Conservation (phyloP, 2,329 filamentous ascomycete species). For the Colletotrichum theobromicola region DNA sequence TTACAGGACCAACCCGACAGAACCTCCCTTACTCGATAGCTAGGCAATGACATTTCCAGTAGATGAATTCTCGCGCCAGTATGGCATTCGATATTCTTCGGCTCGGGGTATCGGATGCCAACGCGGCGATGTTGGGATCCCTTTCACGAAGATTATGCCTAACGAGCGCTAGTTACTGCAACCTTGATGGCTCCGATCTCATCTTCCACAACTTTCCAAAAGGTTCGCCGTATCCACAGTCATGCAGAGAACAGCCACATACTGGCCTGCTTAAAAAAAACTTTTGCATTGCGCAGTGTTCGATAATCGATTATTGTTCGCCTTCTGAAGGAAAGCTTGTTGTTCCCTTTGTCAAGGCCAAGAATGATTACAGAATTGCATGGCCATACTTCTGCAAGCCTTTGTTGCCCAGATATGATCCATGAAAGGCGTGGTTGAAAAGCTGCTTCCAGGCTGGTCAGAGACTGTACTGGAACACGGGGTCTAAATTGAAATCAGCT, state of each 20-base stretch:
- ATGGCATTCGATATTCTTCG: fast-evolving
- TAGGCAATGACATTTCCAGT: fast-evolving
- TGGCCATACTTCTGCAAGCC: not conserved
- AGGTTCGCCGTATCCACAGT: not conserved
- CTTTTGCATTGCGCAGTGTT: no score
- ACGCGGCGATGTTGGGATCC: not conserved
- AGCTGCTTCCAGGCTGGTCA: not conserved
- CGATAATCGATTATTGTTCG: not conserved
- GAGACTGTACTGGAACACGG: not conserved
- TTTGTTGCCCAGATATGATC: not conserved
- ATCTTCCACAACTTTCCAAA: not conserved
- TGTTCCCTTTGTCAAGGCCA: not conserved
- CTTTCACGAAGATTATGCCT: not conserved
- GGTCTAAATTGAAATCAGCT: not conserved
- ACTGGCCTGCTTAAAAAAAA: no score
- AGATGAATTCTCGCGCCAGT: not conserved
- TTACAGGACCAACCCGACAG: no score
- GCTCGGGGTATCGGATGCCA: not conserved
- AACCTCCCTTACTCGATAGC: fast-evolving
- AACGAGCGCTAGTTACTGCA: fast-evolving
- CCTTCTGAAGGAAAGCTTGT: not conserved
- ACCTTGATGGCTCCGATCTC: not conserved
- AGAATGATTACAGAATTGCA: fast-evolving
- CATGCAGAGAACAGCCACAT: no score
- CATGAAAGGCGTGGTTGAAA: not conserved